Evolutionary conservation across 306 rosid genomes (phyloP).

Genomic region (Vigna hirtella): DNA sequence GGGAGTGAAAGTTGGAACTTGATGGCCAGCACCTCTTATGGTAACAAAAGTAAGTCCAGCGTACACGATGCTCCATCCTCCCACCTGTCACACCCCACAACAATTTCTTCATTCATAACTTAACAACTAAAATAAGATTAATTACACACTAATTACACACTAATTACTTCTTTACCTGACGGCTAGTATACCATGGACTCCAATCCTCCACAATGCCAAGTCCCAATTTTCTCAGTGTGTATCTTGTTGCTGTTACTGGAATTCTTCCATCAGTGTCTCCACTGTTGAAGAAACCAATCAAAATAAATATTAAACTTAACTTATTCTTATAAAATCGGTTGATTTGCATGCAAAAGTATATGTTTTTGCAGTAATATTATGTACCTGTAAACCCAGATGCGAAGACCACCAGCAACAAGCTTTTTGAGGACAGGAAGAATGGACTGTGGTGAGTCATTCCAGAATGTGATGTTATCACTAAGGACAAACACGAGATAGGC

Average conservation of each 20-base stretch:
- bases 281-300: slow-evolving; percentile 2
- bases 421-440: slow-evolving; percentile 70
- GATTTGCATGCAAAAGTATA: too few relatives aligned
- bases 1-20: slow-evolving; percentile 62
- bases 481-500: neutral
- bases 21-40: slow-evolving; percentile 66
- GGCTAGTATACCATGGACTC: slow-evolving; percentile 61
- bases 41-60: slow-evolving; percentile 58
- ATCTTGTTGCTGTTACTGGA: slow-evolving; percentile 63
- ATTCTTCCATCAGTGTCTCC: slow-evolving; percentile 64
- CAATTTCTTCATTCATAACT: neutral
- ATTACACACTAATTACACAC: neutral
- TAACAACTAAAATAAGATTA: too few relatives aligned
- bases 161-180: slow-evolving; percentile 41
- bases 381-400: slow-evolving; percentile 86
- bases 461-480: slow-evolving; percentile 57
- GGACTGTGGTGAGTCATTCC: slow-evolving; percentile 73
- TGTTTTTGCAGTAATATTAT: too few relatives aligned
- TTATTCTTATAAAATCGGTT: too few relatives aligned
- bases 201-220: slow-evolving; percentile 53
- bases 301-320: too few relatives aligned
- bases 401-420: slow-evolving; percentile 74
- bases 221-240: slow-evolving; percentile 52
- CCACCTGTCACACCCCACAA: slow-evolving; percentile 42
- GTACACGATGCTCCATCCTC: slow-evolving; percentile 51